These are phyloP conservation scores for Galeopsis tetrahit DNA, from an alignment of 257 asterid species.

Conservation along the genomic window DNA sequence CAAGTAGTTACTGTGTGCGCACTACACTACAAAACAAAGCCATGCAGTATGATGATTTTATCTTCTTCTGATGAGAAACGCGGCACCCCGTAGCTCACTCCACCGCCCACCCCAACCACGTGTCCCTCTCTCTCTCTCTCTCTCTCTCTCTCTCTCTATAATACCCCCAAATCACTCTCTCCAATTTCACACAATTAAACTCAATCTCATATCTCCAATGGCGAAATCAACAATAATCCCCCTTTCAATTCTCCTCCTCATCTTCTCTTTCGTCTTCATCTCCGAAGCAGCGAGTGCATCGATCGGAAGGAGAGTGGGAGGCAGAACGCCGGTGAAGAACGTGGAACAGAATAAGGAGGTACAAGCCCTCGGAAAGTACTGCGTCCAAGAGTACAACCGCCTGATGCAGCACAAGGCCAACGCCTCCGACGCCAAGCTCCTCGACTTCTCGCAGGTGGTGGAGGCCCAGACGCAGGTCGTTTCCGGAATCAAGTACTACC, in stretches of 20 bases:
- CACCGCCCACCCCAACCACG: conserved; percentile 29
- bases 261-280: not conserved
- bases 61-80: not conserved
- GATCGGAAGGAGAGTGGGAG: conserved; percentile 49
- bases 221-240: not conserved
- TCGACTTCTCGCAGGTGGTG: conserved; percentile 55
- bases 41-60: not conserved
- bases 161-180: not conserved
- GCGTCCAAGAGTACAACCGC: conserved; percentile 58
- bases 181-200: not conserved
- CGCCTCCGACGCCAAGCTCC: conserved; percentile 26
- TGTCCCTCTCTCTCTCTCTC: not conserved
- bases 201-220: not conserved
- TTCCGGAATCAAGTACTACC: conserved; percentile 70
- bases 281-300: conserved; percentile 29
- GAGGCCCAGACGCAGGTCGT: conserved; percentile 81
- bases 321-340: conserved; percentile 45
- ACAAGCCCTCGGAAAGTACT: conserved; percentile 64
- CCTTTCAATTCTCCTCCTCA: too few species aligned
- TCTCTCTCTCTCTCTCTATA: not conserved
- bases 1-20: not conserved
- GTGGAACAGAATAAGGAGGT: conserved; percentile 54
- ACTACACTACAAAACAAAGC: not conserved
- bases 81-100: conserved; percentile 32
- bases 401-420: conserved; percentile 22